A percentile compares a stretch with the other conserved stretches of the same genome.
These are phyloP conservation scores for Beta corolliflora DNA, from an alignment of 179 eudicot species.

Conservation along the genomic window DNA sequence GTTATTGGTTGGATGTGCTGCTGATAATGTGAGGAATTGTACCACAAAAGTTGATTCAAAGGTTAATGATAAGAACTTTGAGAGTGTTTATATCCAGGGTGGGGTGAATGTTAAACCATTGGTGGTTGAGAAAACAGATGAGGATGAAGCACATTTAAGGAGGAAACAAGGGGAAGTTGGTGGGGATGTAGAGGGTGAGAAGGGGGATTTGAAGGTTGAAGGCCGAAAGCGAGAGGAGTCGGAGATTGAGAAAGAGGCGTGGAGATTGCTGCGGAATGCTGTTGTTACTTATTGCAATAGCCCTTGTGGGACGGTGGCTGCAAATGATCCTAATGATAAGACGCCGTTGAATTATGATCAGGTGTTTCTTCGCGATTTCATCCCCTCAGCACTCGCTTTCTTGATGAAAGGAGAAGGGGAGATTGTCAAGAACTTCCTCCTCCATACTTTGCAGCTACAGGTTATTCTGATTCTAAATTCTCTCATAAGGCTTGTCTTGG, in stretches of 20 bases:
- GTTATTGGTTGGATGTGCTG: slow-evolving; percentile 28
- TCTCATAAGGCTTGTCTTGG: not conserved
- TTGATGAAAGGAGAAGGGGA: slow-evolving; percentile 94
- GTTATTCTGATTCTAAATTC: slow-evolving; percentile 36
- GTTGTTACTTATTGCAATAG: slow-evolving; percentile 80
- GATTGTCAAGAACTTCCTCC: slow-evolving; percentile 89
- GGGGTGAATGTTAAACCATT: slow-evolving; percentile 62
- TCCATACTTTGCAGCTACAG: slow-evolving; percentile 89
- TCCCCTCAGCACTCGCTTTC: slow-evolving; percentile 95
- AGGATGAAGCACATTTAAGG: slow-evolving; percentile 17
- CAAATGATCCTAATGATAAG: slow-evolving; percentile 80
- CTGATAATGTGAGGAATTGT: slow-evolving; percentile 40
- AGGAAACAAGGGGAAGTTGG: slow-evolving; percentile 21
- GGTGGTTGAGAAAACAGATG: slow-evolving; percentile 45
- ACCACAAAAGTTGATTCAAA: slow-evolving; percentile 52
- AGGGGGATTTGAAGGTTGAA: slow-evolving; percentile 29
- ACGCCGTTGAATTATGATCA: slow-evolving; percentile 84
- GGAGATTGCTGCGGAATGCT: slow-evolving; percentile 72
- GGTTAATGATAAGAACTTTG: slow-evolving; percentile 53
- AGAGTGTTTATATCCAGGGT: slow-evolving; percentile 59
- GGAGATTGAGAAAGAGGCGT: slow-evolving; percentile 79
- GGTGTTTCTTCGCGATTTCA: slow-evolving; percentile 91
- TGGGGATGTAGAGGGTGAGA: slow-evolving; percentile 31
- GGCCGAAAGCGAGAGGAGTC: slow-evolving; percentile 50
- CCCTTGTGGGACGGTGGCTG: slow-evolving; percentile 89